A percentile compares a stretch with the other conserved stretches of the same genome.
These are phyloP conservation scores for Achaetomiella virescens DNA, from an alignment of 495 filamentous ascomycete species.

Conservation along the genomic window DNA sequence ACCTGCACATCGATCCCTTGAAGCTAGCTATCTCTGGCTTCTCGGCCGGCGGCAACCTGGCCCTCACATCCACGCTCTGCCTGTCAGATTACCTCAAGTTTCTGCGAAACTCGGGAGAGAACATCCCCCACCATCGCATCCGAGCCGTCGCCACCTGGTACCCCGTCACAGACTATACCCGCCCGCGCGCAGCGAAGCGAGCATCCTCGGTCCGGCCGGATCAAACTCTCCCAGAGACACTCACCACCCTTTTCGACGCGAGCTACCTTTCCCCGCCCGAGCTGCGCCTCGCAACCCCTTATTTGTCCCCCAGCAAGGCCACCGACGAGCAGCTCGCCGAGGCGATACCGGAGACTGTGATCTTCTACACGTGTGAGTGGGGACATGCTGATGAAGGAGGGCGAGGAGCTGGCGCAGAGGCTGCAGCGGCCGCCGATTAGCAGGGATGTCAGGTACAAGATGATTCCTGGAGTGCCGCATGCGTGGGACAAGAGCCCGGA, in stretches of 20 bases:
- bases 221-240: conserved; percentile 63
- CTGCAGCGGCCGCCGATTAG: conserved; percentile 48
- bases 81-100: conserved; percentile 39
- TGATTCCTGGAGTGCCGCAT: conserved; percentile 68
- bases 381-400: conserved; percentile 84
- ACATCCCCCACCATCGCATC: conserved; percentile 29
- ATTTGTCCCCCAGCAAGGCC: conserved; percentile 36
- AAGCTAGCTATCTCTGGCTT: conserved; percentile 74
- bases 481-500: conserved; percentile 86
- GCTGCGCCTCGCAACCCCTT: conserved; percentile 30
- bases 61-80: conserved; percentile 70
- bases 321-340: conserved; percentile 33
- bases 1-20: conserved; percentile 37
- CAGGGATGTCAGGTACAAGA: conserved; percentile 62
- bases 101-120: neutral
- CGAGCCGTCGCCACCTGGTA: conserved; percentile 64
- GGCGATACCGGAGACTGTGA: conserved; percentile 45
- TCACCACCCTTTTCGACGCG: conserved; percentile 83
- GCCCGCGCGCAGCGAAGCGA: conserved; percentile 66
- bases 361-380: conserved; percentile 79
- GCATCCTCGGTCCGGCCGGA: conserved; percentile 55
- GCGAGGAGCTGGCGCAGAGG: conserved; percentile 58
- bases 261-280: conserved; percentile 60
- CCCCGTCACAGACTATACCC: conserved; percentile 76
- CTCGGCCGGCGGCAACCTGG: conserved; percentile 80